These are phyloP conservation scores for Ricinus communis DNA, from an alignment of 345 rosid species.

Conservation along the genomic window DNA sequence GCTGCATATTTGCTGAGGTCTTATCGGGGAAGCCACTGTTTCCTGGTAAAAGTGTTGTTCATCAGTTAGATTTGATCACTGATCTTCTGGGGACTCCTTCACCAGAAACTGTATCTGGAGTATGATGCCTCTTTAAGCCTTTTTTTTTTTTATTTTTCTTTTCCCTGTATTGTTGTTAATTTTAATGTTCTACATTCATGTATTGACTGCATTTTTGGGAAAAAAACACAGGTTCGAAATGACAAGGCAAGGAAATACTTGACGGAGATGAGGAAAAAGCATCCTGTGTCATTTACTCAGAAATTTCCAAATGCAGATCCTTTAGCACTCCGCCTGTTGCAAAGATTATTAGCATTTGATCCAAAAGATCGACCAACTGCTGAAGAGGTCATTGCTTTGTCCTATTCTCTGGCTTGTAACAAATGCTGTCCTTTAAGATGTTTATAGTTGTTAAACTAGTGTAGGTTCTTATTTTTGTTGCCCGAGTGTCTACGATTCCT, in stretches of 20 bases:
- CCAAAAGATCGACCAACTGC: slow-evolving; percentile 95
- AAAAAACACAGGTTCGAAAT: slow-evolving; percentile 73
- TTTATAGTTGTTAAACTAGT: slow-evolving; percentile 2
- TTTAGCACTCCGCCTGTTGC: slow-evolving; percentile 65
- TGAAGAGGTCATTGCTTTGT: slow-evolving; percentile 56
- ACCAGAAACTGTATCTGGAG: slow-evolving; percentile 79
- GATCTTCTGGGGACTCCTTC: slow-evolving; percentile 96
- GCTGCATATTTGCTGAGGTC: slow-evolving; percentile 98
- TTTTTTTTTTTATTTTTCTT: background rate
- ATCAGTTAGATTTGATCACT: slow-evolving; percentile 94
- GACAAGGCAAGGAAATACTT: slow-evolving; percentile 92
- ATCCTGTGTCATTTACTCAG: slow-evolving; percentile 60
- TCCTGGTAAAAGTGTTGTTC: slow-evolving; percentile 97
- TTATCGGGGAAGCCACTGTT: slow-evolving; percentile 95
- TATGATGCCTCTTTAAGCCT: slow-evolving; percentile 40
- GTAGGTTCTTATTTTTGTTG: background rate
- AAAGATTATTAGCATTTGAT: slow-evolving; percentile 89
- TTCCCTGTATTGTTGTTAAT: background rate
- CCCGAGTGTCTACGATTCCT: background rate
- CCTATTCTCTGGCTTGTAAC: slow-evolving; percentile 1
- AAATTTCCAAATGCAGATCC: slow-evolving; percentile 92
- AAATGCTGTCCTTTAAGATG: background rate
- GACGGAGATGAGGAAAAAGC: slow-evolving; percentile 78
- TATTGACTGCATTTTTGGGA: background rate
- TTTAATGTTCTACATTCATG: background rate